phyloP scores from a whole-genome alignment of 768 basidiomycete genomes.

The Lentinula sp. region DNA sequence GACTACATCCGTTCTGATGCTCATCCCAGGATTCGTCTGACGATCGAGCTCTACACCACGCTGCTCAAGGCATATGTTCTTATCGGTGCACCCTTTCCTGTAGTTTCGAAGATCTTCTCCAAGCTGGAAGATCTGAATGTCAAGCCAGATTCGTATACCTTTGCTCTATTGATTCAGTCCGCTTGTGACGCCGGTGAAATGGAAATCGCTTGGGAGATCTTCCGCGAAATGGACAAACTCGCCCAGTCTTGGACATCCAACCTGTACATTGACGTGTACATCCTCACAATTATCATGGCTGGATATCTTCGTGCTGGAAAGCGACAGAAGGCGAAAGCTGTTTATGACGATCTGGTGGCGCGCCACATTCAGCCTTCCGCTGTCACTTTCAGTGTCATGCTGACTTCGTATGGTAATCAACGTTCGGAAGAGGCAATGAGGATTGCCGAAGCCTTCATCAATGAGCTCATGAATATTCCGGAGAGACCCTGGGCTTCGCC shows the following conservation, averaged over 20 bases:
- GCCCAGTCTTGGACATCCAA: slow-evolving; percentile 27
- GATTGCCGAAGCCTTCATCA: slow-evolving; percentile 64
- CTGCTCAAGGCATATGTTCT: slow-evolving; percentile 81
- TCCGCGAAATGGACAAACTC: slow-evolving; percentile 59
- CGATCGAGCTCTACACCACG: slow-evolving; percentile 66
- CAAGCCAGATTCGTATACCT: slow-evolving; percentile 58
- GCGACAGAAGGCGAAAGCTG: slow-evolving; percentile 46
- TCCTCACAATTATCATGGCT: slow-evolving; percentile 71
- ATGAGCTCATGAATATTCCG: slow-evolving; percentile 35
- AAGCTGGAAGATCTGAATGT: slow-evolving; percentile 43
- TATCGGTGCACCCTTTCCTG: slow-evolving; percentile 67
- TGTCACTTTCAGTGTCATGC: slow-evolving; percentile 61
- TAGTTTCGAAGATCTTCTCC: slow-evolving; percentile 58
- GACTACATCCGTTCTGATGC: slow-evolving; percentile 44
- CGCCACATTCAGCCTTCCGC: slow-evolving; percentile 64
- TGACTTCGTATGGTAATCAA: slow-evolving; percentile 54
- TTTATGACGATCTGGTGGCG: slow-evolving; percentile 67
- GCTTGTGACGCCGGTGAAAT: slow-evolving; percentile 71
- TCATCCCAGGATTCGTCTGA: slow-evolving; percentile 31
- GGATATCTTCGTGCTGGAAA: slow-evolving; percentile 59
- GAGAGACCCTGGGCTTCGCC: slow-evolving; percentile 31
- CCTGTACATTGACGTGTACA: slow-evolving; percentile 46
- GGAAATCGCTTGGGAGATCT: slow-evolving; percentile 59
- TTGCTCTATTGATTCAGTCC: slow-evolving; percentile 71
- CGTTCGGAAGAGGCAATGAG: slow-evolving; percentile 41